These are phyloP conservation scores for Candida sanyaensis DNA, from an alignment of 1,139 yeast genomes.

Conservation along the genomic window DNA sequence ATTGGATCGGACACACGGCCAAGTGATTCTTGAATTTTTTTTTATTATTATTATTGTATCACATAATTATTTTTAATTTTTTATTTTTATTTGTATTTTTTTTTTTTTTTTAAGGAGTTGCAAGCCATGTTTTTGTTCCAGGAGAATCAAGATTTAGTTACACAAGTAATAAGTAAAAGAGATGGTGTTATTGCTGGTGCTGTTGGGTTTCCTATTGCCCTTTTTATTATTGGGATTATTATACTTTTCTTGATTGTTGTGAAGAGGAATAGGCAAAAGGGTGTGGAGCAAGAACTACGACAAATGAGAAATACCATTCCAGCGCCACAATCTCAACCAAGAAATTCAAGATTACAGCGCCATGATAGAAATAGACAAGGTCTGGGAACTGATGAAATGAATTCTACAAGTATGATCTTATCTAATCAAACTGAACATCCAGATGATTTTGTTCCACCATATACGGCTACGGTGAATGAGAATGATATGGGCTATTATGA, in stretches of 20 bases:
- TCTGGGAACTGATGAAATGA: background rate
- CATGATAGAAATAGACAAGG: background rate
- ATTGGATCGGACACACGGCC: too few species aligned
- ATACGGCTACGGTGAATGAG: conserved; percentile 60
- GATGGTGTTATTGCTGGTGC: background rate
- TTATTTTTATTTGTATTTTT: too few species aligned
- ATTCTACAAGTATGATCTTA: conserved; percentile 16
- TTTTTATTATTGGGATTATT: background rate
- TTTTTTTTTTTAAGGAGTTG: too few species aligned
- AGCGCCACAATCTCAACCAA: background rate
- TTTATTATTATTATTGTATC: too few species aligned
- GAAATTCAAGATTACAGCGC: background rate
- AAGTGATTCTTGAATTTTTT: too few species aligned
- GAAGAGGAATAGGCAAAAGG: background rate
- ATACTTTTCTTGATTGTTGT: background rate
- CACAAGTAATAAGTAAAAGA: background rate
- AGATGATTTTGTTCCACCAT: conserved; percentile 61
- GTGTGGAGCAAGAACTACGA: background rate
- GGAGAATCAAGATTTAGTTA: background rate
- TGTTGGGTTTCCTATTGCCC: background rate
- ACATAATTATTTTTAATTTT: too few species aligned
- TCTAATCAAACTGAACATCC: conserved; percentile 34
- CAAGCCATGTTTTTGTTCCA: background rate
- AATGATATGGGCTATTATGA: conserved; percentile 85
- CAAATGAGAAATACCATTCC: background rate